These are phyloP conservation scores for Ajuga reptans DNA, from an alignment of 305 asterid species.

Conservation along the genomic window DNA sequence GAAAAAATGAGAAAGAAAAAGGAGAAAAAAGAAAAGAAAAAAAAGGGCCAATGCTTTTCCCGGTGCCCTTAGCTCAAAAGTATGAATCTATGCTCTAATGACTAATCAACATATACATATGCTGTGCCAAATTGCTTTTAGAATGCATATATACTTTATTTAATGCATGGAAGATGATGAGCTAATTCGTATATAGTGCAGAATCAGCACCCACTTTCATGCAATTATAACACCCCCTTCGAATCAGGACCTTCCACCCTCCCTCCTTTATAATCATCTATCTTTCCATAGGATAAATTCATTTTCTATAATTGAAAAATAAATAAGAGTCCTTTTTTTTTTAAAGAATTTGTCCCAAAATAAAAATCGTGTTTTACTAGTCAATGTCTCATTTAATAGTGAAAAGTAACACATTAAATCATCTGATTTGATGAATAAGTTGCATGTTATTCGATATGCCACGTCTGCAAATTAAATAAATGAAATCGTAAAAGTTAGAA, in stretches of 20 bases:
- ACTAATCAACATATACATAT: background rate
- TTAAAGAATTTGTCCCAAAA: too few relatives aligned
- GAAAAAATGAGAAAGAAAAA: background rate
- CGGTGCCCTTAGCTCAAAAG: conserved; percentile 19
- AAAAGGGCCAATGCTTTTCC: background rate
- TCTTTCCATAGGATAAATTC: conserved; percentile 9
- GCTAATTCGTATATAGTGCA: conserved; percentile 15
- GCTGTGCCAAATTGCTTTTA: conserved; percentile 18
- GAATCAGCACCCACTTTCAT: conserved; percentile 55
- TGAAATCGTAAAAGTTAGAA: too few relatives aligned
- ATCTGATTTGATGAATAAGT: too few relatives aligned
- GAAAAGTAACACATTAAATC: too few relatives aligned
- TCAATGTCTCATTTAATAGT: too few relatives aligned
- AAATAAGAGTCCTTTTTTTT: too few relatives aligned
- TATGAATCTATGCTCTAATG: conserved; percentile 29
- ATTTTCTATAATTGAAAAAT: background rate
- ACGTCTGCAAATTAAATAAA: too few relatives aligned
- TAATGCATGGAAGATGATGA: conserved; percentile 19
- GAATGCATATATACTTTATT: background rate
- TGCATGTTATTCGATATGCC: too few relatives aligned
- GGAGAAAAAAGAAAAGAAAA: background rate
- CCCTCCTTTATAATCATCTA: background rate
- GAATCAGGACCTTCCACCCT: conserved; percentile 36
- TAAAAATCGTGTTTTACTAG: too few relatives aligned
- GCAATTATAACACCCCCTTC: conserved; percentile 27